phyloP scores from a whole-genome alignment of 1,139 yeast species.

The Sugiyamaella neomexicana region DNA sequence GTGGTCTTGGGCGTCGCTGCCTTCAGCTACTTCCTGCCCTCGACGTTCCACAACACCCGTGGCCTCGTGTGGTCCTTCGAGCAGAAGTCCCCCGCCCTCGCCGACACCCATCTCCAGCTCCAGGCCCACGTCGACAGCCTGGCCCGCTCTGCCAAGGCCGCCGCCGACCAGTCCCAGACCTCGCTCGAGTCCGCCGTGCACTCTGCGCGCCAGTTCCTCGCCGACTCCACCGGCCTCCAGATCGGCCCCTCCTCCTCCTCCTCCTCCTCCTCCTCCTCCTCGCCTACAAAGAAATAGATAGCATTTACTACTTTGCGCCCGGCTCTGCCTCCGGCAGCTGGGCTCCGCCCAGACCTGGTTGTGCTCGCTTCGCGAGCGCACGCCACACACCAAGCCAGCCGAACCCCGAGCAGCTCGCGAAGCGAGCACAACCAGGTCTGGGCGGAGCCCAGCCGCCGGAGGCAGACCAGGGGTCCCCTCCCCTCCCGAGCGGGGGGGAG shows the following conservation, averaged over 20 bases:
- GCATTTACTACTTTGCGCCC: background rate
- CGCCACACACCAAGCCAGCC: no score
- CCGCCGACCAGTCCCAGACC: constrained; percentile 40
- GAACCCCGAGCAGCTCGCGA: no score
- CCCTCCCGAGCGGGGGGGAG: no score
- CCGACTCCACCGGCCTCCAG: constrained; percentile 66
- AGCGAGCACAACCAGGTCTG: no score
- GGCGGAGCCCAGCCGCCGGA: no score
- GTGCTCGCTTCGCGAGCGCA: background rate
- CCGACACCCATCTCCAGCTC: constrained; percentile 60
- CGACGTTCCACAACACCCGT: constrained; percentile 67
- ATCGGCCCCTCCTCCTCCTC: constrained; percentile 42
- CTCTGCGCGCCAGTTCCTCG: constrained; percentile 51
- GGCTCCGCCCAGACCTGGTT: constrained; percentile 7
- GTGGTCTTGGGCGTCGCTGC: constrained; percentile 65
- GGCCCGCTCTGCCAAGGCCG: constrained; percentile 47
- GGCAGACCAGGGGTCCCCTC: no score
- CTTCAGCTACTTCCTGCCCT: constrained; percentile 74
- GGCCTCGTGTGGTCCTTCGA: constrained; percentile 67
- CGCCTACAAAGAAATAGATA: constrained; percentile 39
- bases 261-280: constrained; percentile 43
- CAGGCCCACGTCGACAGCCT: constrained; percentile 51
- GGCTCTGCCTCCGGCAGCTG: constrained; percentile 5
- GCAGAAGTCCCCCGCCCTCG: constrained; percentile 63
- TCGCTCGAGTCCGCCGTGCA: constrained; percentile 46